phyloP scores from a whole-genome alignment of 805 yeast species.

The Saturnispora quitensis region DNA sequence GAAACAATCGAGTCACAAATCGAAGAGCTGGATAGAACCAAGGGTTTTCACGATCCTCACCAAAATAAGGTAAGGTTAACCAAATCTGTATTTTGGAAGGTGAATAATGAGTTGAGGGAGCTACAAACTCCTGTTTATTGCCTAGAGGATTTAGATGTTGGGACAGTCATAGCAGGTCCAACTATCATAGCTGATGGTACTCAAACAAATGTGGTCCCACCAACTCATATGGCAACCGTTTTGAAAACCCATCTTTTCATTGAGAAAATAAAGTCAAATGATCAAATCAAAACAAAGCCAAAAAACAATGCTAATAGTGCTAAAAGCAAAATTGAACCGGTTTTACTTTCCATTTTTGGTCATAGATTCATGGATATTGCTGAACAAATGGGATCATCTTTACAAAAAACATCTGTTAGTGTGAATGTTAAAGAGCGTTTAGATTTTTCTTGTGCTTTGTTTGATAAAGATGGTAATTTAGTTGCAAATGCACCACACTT shows the following conservation, averaged over 20 bases:
- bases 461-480: constrained; percentile 65
- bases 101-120: constrained; percentile 29
- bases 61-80: constrained; percentile 25
- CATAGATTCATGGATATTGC: constrained; percentile 88
- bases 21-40: constrained; percentile 23
- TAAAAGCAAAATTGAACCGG: constrained; percentile 45
- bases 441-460: constrained; percentile 79
- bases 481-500: constrained; percentile 87
- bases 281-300: constrained; percentile 11
- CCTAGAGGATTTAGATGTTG: constrained; percentile 44
- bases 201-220: constrained; percentile 69
- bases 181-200: constrained; percentile 73
- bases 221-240: constrained; percentile 46
- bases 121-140: constrained; percentile 45
- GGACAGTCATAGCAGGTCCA: constrained; percentile 55
- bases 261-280: constrained; percentile 11
- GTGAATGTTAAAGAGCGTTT: constrained; percentile 78
- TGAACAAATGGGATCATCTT: constrained; percentile 77
- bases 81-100: constrained; percentile 51
- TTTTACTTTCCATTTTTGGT: constrained; percentile 65
- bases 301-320: neutral
- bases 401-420: constrained; percentile 71
- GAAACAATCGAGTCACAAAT: constrained; percentile 44
- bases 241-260: constrained; percentile 48
- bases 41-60: constrained; percentile 18